Percentiles rank a stretch among this genome's conserved stretches.
phyloP scores from a whole-genome alignment of 1,284 basidiomycete species.

The Apiotrichum mycotoxinovorans region DNA sequence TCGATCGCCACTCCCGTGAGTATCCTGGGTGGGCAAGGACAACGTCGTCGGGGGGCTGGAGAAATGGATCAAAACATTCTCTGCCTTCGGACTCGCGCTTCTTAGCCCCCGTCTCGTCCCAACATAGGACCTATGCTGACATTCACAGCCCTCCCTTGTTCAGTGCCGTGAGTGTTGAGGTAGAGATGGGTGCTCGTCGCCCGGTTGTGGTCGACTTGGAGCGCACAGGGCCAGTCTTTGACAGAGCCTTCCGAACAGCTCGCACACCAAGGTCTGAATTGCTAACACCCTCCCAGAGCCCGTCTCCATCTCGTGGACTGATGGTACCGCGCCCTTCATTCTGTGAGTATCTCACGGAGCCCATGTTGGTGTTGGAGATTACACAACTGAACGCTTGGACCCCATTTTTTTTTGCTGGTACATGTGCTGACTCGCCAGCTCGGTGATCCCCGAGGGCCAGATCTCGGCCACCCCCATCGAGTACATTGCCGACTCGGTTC shows the following conservation, averaged over 20 bases:
- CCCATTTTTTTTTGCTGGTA: too few relatives aligned
- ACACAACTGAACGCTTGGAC: too few relatives aligned
- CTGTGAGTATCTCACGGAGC: slow-evolving; percentile 45
- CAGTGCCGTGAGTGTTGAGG: slow-evolving; percentile 39
- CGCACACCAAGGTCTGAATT: too few relatives aligned
- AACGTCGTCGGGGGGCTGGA: too few relatives aligned
- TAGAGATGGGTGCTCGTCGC: too few relatives aligned
- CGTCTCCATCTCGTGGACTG: slow-evolving; percentile 30
- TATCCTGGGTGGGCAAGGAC: too few relatives aligned
- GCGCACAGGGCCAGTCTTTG: background rate
- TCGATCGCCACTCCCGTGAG: slow-evolving; percentile 43
- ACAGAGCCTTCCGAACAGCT: background rate
- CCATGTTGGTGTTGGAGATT: too few relatives aligned
- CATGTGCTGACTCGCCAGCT: slow-evolving; percentile 27
- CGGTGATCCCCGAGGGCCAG: slow-evolving; percentile 42
- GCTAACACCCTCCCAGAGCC: slow-evolving; percentile 30
- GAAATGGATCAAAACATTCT: too few relatives aligned
- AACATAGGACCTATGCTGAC: background rate
- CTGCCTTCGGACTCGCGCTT: too few relatives aligned
- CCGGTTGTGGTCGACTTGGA: too few relatives aligned
- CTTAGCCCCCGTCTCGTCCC: too few relatives aligned
- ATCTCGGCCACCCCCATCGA: slow-evolving; percentile 29
- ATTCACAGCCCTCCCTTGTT: slow-evolving; percentile 31
- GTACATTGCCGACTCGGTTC: slow-evolving; percentile 22
- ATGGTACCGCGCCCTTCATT: slow-evolving; percentile 39